Evolutionary conservation across 805 yeast genomes (phyloP), one percentile per base, ranked within the genome.

Genomic region (Monosporozyma unispora): DNA sequence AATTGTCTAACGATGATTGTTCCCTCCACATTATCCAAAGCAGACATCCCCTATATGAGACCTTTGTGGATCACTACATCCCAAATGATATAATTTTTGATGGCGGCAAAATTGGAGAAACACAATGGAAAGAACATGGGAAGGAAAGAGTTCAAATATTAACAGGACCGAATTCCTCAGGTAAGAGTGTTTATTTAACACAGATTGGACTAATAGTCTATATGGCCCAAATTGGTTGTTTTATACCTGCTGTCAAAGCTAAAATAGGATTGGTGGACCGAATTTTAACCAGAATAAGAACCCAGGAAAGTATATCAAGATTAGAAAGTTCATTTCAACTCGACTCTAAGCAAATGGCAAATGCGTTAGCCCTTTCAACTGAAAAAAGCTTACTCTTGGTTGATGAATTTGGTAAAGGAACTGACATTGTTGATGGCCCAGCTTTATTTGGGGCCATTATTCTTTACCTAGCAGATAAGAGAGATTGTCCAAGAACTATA

Each of bases 401-500:
- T 23, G 80, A 78, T 58, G 81, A 77, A 51, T 76, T 74, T 59
- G 82, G 81, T 0, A 75, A 76, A 51, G 81, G 81, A 0, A 77
- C 78, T 0, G 77, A 74, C 55, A 53, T 69, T 0, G 55, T 68
- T 11, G 76, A 75, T 48, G 79, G 79, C 0, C 76, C 76, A 0
- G 64, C 77, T 1, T 48, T 75, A 10, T 65, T 74, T 49, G 77
- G 76, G 1, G 57, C 76, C 0, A 56, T 70, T 2, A 50, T 76
- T 4, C 61, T 60, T 18, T 45, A 58, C 14, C 46, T 72, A 1
- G 47, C 53, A 5, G 31, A 23, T 12, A 31, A 40, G 5, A n/a
- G 19, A 3, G 31, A n/a, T 2, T 56, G 64, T 23, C 62, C 70
- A 0, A 54, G 68, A 46, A 57, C 64, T 0, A 41, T 75, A 1